These are phyloP conservation scores for Delonix regia DNA, from an alignment of 306 rosid species.

Conservation along the genomic window DNA sequence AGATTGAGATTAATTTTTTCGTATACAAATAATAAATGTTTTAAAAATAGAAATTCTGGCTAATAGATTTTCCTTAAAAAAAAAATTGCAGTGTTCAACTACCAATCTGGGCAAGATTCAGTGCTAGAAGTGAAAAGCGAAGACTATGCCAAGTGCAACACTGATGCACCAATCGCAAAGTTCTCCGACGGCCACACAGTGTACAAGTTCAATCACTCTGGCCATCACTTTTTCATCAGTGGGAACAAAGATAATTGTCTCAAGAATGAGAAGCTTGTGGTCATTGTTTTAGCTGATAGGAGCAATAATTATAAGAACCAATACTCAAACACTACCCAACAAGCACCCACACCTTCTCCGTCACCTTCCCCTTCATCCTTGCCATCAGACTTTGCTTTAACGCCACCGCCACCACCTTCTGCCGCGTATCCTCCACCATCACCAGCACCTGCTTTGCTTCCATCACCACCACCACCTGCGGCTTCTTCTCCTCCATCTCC, in stretches of 20 bases:
- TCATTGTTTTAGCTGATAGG: constrained; percentile 69
- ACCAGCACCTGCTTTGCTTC: neutral
- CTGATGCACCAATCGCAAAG: constrained; percentile 48
- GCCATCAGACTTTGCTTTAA: constrained; percentile 26
- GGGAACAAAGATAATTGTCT: constrained; percentile 78
- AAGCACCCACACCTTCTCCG: constrained; percentile 33
- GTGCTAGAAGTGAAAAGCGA: constrained; percentile 70
- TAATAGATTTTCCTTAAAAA: neutral
- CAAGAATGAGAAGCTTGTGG: constrained; percentile 73
- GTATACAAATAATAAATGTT: neutral
- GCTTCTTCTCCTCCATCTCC: constrained; percentile 34
- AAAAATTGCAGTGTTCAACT: constrained; percentile 67
- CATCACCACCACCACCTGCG: neutral
- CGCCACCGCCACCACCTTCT: constrained; percentile 30
- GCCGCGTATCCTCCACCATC: neutral
- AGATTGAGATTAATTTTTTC: too few species aligned
- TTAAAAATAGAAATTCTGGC: neutral
- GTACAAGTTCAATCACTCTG: constrained; percentile 60
- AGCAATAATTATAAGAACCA: constrained; percentile 29
- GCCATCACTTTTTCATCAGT: constrained; percentile 77
- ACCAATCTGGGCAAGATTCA: constrained; percentile 74
- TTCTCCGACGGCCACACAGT: constrained; percentile 71
- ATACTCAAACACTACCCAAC: constrained; percentile 37
- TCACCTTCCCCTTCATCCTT: constrained; percentile 42
- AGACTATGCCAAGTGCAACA: constrained; percentile 74